These are phyloP conservation scores for Echium plantagineum DNA, from an alignment of 257 asterid genomes.

Conservation along the genomic window DNA sequence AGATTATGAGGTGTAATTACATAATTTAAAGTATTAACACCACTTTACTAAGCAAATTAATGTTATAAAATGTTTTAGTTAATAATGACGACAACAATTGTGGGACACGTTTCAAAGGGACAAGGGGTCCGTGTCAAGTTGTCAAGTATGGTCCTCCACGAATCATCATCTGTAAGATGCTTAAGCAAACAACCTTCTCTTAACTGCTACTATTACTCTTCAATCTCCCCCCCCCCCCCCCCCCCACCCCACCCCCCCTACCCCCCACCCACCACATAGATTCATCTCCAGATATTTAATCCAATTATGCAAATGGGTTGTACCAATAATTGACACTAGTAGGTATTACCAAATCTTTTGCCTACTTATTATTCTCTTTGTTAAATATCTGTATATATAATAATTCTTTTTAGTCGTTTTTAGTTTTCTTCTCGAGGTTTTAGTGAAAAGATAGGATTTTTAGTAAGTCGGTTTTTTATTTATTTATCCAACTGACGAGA, in stretches of 20 bases:
- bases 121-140: not conserved
- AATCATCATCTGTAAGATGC: constrained; percentile 18
- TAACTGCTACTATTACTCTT: not conserved
- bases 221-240: not conserved
- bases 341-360: no score
- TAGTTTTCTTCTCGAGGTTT: no score
- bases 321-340: not conserved
- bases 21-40: no score
- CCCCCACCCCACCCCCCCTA: no score
- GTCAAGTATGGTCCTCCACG: constrained; percentile 7
- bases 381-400: not conserved
- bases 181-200: constrained; percentile 9
- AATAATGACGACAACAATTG: no score
- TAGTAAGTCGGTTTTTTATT: no score
- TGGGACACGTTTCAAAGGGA: not conserved
- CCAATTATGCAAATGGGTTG: not conserved
- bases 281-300: not conserved
- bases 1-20: no score
- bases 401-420: no score
- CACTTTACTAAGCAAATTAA: no score
- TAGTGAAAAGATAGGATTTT: not conserved
- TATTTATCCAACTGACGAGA: no score
- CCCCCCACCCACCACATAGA: not conserved
- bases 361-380: no score
- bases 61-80: no score